phyloP scores from a whole-genome alignment of 805 yeast species.

The Starmerella bombicola region DNA sequence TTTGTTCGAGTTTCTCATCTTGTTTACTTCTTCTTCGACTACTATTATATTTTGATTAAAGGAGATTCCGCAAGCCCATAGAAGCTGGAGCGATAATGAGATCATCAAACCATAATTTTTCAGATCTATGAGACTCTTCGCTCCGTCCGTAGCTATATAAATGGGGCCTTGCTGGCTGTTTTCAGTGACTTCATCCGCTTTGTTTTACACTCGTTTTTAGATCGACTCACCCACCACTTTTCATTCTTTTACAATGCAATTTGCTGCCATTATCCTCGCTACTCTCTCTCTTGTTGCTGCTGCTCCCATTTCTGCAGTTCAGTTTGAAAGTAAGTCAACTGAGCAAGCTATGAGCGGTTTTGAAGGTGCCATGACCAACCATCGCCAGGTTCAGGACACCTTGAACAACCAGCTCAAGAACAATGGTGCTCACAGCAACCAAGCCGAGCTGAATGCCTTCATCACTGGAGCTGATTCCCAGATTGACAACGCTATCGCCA shows the following conservation, averaged over 20 bases:
- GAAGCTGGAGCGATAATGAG: too few relatives aligned
- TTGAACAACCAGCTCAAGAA: conserved; percentile 17
- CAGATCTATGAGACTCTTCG: too few relatives aligned
- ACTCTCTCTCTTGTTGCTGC: conserved; percentile 16
- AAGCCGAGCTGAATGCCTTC: conserved; percentile 19
- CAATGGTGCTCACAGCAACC: conserved; percentile 9
- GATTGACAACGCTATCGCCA: conserved; percentile 23
- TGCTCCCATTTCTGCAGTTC: conserved; percentile 8
- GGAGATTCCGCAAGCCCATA: too few relatives aligned
- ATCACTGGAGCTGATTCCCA: conserved; percentile 27
- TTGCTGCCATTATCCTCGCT: conserved; percentile 18
- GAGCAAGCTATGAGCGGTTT: conserved; percentile 13
- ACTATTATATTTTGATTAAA: too few relatives aligned
- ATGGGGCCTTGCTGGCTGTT: too few relatives aligned
- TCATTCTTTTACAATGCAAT: conserved; percentile 10
- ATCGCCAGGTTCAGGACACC: conserved; percentile 18
- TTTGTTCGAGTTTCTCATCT: too few relatives aligned
- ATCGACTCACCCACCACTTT: too few relatives aligned
- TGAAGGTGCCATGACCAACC: conserved; percentile 18
- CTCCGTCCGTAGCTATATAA: too few relatives aligned
- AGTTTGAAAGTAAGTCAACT: not conserved
- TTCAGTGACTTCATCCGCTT: too few relatives aligned
- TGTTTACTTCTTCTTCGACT: too few relatives aligned
- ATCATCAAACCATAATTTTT: too few relatives aligned
- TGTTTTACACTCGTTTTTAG: too few relatives aligned